Conservation (phyloP, 306 rosid species). For the Cicer judaicum region DNA sequence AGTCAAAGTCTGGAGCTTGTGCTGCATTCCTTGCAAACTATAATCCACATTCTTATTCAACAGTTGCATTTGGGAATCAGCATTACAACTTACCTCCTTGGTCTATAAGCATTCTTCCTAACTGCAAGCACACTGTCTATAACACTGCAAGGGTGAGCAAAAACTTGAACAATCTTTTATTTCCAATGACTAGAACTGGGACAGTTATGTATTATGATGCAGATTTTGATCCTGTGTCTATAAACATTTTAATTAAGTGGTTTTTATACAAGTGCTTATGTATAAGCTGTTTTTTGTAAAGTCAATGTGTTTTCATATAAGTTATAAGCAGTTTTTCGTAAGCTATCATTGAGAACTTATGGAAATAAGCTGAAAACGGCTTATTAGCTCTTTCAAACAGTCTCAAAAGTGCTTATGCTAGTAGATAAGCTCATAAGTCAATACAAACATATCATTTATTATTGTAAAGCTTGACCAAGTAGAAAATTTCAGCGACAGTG, state of each 20-base stretch:
- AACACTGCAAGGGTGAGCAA: slow-evolving; percentile 97
- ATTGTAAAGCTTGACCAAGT: slow-evolving; percentile 1
- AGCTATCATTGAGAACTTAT: too few relatives aligned
- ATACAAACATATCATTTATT: not conserved
- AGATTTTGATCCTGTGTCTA: too few relatives aligned
- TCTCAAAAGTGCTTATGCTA: too few relatives aligned
- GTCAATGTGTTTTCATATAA: too few relatives aligned
- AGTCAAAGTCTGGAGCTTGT: slow-evolving; percentile 83
- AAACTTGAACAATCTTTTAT: not conserved
- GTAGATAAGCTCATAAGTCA: too few relatives aligned
- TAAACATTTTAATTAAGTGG: too few relatives aligned
- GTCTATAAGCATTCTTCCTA: slow-evolving; percentile 98
- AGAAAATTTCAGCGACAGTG: slow-evolving; percentile 12
- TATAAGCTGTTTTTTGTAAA: too few relatives aligned
- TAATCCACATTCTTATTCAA: slow-evolving; percentile 68
- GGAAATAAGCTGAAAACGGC: too few relatives aligned
- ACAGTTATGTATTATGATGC: too few relatives aligned
- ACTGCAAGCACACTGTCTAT: slow-evolving; percentile 88
- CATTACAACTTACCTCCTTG: slow-evolving; percentile 97
- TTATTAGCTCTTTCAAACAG: too few relatives aligned
- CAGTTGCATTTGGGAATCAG: slow-evolving; percentile 73
- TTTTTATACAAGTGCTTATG: too few relatives aligned
- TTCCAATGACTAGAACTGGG: not conserved
- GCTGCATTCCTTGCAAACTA: slow-evolving; percentile 95
- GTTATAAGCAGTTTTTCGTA: too few relatives aligned